phyloP scores from a whole-genome alignment of 305 asterid species.

The Stenogyne calaminthoides region DNA sequence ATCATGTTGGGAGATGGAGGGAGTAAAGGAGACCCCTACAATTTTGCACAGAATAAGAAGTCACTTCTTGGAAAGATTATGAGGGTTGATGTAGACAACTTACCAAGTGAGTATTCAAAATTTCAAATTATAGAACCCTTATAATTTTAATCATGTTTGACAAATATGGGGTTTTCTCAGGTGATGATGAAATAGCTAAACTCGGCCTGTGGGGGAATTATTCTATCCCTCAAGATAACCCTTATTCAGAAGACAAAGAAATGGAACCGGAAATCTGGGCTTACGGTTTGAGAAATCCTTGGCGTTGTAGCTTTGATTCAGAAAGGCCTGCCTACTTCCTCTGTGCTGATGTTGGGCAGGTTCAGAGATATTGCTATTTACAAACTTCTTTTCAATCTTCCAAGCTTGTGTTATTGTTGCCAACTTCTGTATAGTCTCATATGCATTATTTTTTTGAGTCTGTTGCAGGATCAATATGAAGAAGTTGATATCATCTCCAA shows the following conservation, averaged over 20 bases:
- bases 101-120: conserved; percentile 60
- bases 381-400: neutral
- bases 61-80: conserved; percentile 86
- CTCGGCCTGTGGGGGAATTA: conserved; percentile 87
- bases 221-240: conserved; percentile 77
- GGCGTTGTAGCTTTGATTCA: conserved; percentile 95
- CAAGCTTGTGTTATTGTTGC: neutral
- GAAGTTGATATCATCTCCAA: conserved; percentile 81
- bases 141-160: neutral
- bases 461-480: conserved; percentile 67
- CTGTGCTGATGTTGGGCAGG: conserved; percentile 90
- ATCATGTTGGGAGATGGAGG: conserved; percentile 95
- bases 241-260: conserved; percentile 59
- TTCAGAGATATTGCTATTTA: conserved; percentile 27
- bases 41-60: conserved; percentile 88
- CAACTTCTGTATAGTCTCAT: neutral
- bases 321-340: conserved; percentile 87
- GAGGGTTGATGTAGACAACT: conserved; percentile 74
- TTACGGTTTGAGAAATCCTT: conserved; percentile 79
- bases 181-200: conserved; percentile 54
- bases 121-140: neutral
- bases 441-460: conserved; percentile 2
- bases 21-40: conserved; percentile 72
- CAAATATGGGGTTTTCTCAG: conserved; percentile 38
- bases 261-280: conserved; percentile 87